Base-by-base conservation (phyloP, 768 basidiomycete genomes). In the Lanmaoa pseudosensibilis region DNA sequence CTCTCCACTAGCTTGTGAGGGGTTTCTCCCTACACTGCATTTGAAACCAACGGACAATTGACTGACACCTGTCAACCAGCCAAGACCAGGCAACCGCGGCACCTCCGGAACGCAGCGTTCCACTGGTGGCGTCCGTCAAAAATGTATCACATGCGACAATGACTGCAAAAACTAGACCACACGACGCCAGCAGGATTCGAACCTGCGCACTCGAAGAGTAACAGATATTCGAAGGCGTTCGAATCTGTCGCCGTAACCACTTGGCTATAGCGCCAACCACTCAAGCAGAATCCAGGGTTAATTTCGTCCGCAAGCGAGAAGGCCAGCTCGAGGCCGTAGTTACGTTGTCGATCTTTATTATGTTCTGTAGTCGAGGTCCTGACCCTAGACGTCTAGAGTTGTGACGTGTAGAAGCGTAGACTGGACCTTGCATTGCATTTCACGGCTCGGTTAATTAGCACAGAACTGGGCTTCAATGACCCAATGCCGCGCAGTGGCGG, bases 181-280 rank as follows among this genome's bases (percentile, higher is more conserved):
- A 25, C 82, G 81, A 83, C 80, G 76, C 79, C 80, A 80, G 81
- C 80, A 83, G 79, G 82, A 83, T 77, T 83, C 73, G 82, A 83
- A 83, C 83, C 80, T 83, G 78, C 83, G 83, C 82, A 77, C 82
- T 78, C 80, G 75, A 79, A 83, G 80, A 78, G 82, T 77, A 83
- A 83, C 80, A 83, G 81, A 83, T 72, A 23, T 49, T 65, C 65
- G 21, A 51, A 4, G 10, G 1, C 3, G n/a, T 83, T 82, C 82
- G 77, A 84, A 83, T 85, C 83, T 83, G 78, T 83, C 84, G 84
- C 84, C 82, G 82, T 85, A 85, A 85, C 84, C 84, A 85, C 83
- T 84, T 83, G 82, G 84, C 83, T 84, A 84, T 84, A 80, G 82
- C 75, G 75, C 71, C 74, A 27, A 27, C 27, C n/a, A n/a, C n/a